Conservation (phyloP, 805 yeast species). For the Ogataea corticis region DNA sequence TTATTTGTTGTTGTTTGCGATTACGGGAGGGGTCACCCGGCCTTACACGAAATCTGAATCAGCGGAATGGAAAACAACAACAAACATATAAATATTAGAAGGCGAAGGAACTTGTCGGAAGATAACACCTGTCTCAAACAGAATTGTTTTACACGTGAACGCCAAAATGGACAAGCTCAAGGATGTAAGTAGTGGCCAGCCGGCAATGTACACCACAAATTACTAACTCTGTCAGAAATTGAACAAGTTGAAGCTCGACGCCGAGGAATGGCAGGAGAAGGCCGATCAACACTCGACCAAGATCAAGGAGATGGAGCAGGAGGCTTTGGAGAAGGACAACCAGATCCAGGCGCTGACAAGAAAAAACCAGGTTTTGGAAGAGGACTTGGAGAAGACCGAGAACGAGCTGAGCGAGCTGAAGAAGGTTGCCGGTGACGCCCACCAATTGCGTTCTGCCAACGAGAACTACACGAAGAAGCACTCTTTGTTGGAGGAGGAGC, state of each 20-base stretch:
- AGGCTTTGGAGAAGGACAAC: conserved; percentile 87
- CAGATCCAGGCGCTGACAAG: conserved; percentile 90
- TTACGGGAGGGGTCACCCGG: not conserved
- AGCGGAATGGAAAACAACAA: conserved; percentile 6
- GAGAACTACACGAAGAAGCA: conserved; percentile 90
- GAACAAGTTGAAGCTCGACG: conserved; percentile 86
- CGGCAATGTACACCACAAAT: not conserved
- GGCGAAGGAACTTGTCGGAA: conserved; percentile 3
- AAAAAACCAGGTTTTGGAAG: conserved; percentile 87
- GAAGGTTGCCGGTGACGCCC: conserved; percentile 87
- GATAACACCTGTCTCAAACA: not conserved
- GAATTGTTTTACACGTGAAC: not conserved
- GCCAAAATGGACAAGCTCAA: conserved; percentile 50
- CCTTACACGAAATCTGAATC: conserved; percentile 2
- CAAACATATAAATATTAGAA: conserved; percentile 1
- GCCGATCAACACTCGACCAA: conserved; percentile 81
- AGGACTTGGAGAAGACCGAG: conserved; percentile 78
- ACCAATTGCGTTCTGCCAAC: conserved; percentile 82
- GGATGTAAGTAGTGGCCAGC: conserved; percentile 39
- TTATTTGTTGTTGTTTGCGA: no score
- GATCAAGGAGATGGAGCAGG: conserved; percentile 91
- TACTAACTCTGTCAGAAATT: conserved; percentile 55
- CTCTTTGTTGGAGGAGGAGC: conserved; percentile 83
- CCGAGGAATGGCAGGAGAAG: conserved; percentile 97
- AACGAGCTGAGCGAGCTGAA: conserved; percentile 71